Evolutionary conservation across 345 rosid genomes (phyloP), one percentile per base, ranked within the genome.

Genomic region (Abelmoschus esculentus): DNA sequence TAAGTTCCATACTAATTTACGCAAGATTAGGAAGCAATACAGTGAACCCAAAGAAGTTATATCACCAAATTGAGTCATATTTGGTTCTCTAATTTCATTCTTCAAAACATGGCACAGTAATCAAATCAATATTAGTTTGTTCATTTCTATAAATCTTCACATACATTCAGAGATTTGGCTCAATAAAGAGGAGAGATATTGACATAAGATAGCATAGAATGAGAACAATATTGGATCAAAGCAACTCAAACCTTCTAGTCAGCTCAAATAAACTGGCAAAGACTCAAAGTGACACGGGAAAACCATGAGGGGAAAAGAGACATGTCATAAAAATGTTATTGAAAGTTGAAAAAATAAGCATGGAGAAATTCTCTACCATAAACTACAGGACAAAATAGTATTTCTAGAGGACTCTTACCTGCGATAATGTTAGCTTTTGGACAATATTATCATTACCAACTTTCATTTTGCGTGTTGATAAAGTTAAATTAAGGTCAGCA

Each of bases 401-500:
- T 38, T 64, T 58, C 6, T 22, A 18, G 44, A 61, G 52, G 13
- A 28, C 54, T 73, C 78, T 74, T 72, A 90, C 99, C 96, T 95
- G 99, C 9, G 96, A 81, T 71, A 85, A 75, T 1, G 96, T 90
- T 67, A 95, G 85, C 81, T 88, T 90, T 75, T 95, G 97, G 74
- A 89, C 84, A 73, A 95, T 88, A 69, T 78, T 95, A 73, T 95
- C 99, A 68, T 84, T 91, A 53, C 98, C 93, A 78, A 90, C 98
- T 85, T 81, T 91, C 97, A 95, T 95, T 66, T 88, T 91, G 73
- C 90, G 96, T 69, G 90, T 90, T 38, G 99, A 90, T 74, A 95
- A 74, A 77, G 96, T 86, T 40, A 88, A 73, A 73, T 75, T 95
- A 67, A 95, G 93, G 65, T 84, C 89, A 26, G 34, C 84, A 77